Evolutionary conservation across 2,329 filamentous ascomycete genomes (phyloP).

Genomic region (Aspergillus tamarii): DNA sequence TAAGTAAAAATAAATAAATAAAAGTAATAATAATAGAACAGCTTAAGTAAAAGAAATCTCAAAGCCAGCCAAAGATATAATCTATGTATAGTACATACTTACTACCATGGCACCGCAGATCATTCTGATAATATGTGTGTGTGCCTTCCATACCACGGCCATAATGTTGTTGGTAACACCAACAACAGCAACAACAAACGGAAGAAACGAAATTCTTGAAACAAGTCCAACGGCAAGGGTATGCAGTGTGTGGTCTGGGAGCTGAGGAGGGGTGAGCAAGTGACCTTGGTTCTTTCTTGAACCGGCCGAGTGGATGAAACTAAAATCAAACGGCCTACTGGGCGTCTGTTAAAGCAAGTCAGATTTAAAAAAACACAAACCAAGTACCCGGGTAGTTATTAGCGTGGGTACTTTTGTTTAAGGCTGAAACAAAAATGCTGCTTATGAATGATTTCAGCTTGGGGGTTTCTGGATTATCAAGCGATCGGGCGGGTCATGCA

Average conservation of each 20-base stretch:
- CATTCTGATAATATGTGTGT: not conserved
- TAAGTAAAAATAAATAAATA: not conserved
- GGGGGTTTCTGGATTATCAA: not conserved
- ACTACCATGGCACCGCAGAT: not conserved
- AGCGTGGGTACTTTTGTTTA: conserved; percentile 3
- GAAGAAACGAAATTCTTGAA: not conserved
- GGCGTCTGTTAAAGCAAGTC: not conserved
- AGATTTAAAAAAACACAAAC: not conserved
- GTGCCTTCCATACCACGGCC: not conserved
- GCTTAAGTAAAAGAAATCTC: not conserved
- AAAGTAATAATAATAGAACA: not conserved
- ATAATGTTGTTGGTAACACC: not conserved
- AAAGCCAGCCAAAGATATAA: not conserved
- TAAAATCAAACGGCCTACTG: not conserved
- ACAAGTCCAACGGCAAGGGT: not conserved
- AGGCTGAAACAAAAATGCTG: not conserved
- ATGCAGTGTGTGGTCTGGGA: not conserved
- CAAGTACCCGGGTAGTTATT: not conserved
- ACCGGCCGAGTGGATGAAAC: not conserved
- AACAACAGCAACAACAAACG: not conserved
- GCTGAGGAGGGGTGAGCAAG: not conserved
- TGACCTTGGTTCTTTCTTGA: not conserved
- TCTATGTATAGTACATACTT: too few species aligned
- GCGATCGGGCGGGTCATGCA: not conserved
- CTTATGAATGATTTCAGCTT: not conserved